Conservation (phyloP, 352 stramenopile species). For the Globisporangium splendens region DNA sequence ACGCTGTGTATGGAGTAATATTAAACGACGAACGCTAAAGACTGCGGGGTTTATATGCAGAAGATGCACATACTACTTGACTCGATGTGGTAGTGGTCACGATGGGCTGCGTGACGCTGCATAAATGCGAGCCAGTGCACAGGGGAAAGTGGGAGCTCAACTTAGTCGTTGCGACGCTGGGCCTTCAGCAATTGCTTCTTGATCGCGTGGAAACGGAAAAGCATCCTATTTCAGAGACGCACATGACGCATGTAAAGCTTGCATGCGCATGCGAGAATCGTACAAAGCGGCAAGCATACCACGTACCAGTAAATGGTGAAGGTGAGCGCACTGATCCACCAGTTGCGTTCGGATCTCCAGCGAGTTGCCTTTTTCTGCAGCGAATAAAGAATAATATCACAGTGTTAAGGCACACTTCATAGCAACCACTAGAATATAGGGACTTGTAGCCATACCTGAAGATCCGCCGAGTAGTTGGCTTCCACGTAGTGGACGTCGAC, state of each 20-base stretch:
- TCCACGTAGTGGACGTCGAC: conserved; percentile 29
- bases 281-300: not conserved
- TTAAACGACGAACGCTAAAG: too few relatives aligned
- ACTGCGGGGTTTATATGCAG: too few relatives aligned
- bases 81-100: too few relatives aligned
- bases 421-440: too few relatives aligned
- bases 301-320: conserved; percentile 84
- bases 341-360: conserved; percentile 78
- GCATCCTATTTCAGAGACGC: conserved; percentile 38
- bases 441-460: conserved; percentile 36
- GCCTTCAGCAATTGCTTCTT: conserved; percentile 74
- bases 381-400: not conserved
- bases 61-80: too few relatives aligned
- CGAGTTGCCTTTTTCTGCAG: conserved; percentile 66
- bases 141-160: too few relatives aligned
- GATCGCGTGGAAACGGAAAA: conserved; percentile 74
- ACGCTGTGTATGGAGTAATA: too few relatives aligned
- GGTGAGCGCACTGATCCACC: conserved; percentile 82
- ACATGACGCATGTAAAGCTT: conserved; percentile 3
- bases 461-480: conserved; percentile 61
- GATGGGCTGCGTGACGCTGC: too few relatives aligned
- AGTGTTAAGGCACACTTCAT: not conserved
- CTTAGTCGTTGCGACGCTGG: conserved; percentile 61
- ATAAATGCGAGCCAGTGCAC: too few relatives aligned
- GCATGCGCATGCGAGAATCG: not conserved